Evolutionary conservation across 768 basidiomycete species (phyloP), one percentile per base, ranked within the genome.

Genomic region (Mycena polygramma): DNA sequence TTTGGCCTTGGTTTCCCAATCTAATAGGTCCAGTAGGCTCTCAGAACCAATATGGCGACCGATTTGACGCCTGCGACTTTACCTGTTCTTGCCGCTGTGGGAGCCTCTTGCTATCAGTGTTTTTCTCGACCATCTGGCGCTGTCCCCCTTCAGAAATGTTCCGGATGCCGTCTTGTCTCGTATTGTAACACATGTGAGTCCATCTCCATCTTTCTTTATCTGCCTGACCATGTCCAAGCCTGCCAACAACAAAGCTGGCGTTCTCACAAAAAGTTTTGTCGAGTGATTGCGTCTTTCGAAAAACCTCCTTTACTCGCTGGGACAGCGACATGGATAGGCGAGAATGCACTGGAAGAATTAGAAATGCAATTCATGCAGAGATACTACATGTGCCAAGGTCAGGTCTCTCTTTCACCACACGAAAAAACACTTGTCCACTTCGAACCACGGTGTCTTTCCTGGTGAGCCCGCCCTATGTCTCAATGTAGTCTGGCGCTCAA

Each of bases 111-210:
- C 35, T 64, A 57, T 22, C 24, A 48, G 2, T 57, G 53, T 22
- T 13, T 24, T 36, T 24, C 53, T 15, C 35, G 0, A n/a, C 30
- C 53, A 7, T 7, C 45, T 7, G 30, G 46, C 1, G 24, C 30
- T 10, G 7, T 19, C 14, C 13, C 20, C 19, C 76, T 83, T 20
- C 75, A 74, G 46, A 80, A 73, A 54, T 83, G 82, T 67, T 74
- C 76, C 1, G 74, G 74, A 11, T 83, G 82, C 70, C 72, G 70
- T 17, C 72, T 75, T 30, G 79, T 83, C 17, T 74, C 75, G 17
- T 83, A 83, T 65, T 83, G 81, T 61, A 74, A 79, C 24, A 24
- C 71, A 57, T 77, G 80, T 82, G 66, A 17, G 74, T n/a, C n/a
- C 15, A 13, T 17, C 45, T 55, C 6, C 24, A 39, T 14, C 39